Evolutionary conservation across 345 rosid species (phyloP).

Genomic region (Hibiscus mutabilis): DNA sequence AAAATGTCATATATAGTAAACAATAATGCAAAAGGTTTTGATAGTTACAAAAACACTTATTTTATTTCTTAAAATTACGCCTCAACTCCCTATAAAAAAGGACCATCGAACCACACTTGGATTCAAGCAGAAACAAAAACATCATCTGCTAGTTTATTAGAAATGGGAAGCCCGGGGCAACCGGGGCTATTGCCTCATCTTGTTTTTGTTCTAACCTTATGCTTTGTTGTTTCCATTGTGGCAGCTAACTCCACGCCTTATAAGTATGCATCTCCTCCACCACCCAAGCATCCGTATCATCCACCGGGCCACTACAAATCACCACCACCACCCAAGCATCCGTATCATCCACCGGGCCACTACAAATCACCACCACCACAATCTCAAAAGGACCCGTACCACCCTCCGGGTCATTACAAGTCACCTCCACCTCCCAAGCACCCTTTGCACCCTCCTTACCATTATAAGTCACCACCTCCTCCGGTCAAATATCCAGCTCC

Average conservation of each 20-base stretch:
- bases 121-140: neutral
- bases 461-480: constrained; percentile 11
- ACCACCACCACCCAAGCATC: neutral
- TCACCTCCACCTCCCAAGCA: constrained; percentile 16
- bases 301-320: neutral
- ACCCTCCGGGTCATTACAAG: neutral
- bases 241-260: neutral
- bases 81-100: neutral
- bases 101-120: neutral
- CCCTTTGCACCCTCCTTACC: constrained; percentile 4
- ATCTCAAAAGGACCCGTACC: neutral
- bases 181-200: constrained; percentile 1
- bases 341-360: neutral
- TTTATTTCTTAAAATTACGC: neutral
- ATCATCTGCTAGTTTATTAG: neutral
- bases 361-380: neutral
- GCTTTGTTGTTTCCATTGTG: neutral
- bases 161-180: neutral
- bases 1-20: too few relatives aligned
- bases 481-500: too few relatives aligned
- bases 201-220: neutral
- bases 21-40: neutral
- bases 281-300: neutral
- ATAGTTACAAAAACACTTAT: neutral
- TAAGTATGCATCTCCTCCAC: neutral